Evolutionary conservation across 2,329 filamentous ascomycete genomes (phyloP).

Genomic region (Epichloe brachyelytri): DNA sequence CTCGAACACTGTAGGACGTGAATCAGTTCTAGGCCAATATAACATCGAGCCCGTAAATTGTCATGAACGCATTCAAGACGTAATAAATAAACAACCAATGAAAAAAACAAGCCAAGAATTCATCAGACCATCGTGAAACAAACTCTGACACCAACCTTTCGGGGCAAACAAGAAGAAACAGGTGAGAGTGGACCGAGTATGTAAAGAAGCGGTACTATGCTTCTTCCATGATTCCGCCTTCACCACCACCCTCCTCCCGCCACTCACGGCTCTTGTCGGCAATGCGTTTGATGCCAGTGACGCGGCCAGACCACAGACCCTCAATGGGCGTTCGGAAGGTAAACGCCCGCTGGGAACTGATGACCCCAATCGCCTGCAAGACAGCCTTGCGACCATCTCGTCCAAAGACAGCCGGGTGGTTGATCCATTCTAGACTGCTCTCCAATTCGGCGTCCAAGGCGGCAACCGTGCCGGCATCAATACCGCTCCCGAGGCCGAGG

Average conservation of each 20-base stretch:
- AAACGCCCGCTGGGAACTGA: constrained; percentile 85
- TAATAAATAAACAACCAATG: background rate
- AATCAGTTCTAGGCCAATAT: background rate
- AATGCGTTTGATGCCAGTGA: constrained; percentile 67
- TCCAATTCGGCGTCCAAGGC: constrained; percentile 88
- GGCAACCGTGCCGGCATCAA: constrained; percentile 68
- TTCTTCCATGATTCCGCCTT: constrained; percentile 49
- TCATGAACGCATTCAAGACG: constrained; percentile 8
- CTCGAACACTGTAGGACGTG: background rate
- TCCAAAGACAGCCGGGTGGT: constrained; percentile 87
- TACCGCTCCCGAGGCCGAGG: constrained; percentile 54
- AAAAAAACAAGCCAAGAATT: background rate
- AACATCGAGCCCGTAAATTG: background rate
- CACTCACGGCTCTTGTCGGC: constrained; percentile 81
- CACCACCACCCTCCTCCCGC: constrained; percentile 74
- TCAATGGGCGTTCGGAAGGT: constrained; percentile 88
- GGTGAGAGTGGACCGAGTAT: background rate
- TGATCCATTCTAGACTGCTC: constrained; percentile 90
- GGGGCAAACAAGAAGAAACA: background rate
- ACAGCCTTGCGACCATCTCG: constrained; percentile 92
- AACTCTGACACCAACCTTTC: no score
- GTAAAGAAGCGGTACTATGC: constrained; percentile 24
- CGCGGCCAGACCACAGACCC: constrained; percentile 73
- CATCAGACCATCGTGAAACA: background rate
- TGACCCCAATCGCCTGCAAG: constrained; percentile 90